Evolutionary conservation across 2,329 filamentous ascomycete genomes (phyloP).

Genomic region (Clarireedia homoeocarpa): DNA sequence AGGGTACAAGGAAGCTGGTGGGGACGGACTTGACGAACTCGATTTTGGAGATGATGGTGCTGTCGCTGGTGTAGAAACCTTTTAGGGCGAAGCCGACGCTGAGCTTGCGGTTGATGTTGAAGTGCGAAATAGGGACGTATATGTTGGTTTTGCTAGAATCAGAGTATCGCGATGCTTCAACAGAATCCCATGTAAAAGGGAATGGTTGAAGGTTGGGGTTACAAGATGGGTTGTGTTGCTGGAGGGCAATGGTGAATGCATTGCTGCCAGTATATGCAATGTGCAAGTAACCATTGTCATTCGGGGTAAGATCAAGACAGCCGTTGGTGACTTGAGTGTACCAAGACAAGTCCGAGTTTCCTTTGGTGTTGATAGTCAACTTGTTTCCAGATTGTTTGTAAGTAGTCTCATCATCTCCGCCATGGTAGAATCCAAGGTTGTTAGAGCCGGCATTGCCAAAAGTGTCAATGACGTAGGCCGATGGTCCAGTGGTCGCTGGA

Average conservation of each 20-base stretch:
- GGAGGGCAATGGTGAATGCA: slow-evolving; percentile 55
- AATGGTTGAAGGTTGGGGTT: slow-evolving; percentile 47
- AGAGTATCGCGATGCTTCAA: slow-evolving; percentile 55
- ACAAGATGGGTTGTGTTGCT: slow-evolving; percentile 58
- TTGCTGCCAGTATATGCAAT: slow-evolving; percentile 54
- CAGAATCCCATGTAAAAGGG: slow-evolving; percentile 60
- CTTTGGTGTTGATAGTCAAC: slow-evolving; percentile 47
- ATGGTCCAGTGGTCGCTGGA: slow-evolving; percentile 40
- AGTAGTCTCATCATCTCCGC: slow-evolving; percentile 51
- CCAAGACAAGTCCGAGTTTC: slow-evolving; percentile 52
- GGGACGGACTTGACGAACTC: slow-evolving; percentile 54
- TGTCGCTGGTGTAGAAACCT: slow-evolving; percentile 50
- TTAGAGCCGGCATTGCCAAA: slow-evolving; percentile 48
- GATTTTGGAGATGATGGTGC: slow-evolving; percentile 46
- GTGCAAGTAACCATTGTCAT: slow-evolving; percentile 53
- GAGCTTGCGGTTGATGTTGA: slow-evolving; percentile 50
- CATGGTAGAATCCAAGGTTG: slow-evolving; percentile 57
- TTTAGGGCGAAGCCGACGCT: slow-evolving; percentile 53
- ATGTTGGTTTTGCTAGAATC: slow-evolving; percentile 42
- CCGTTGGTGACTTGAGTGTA: slow-evolving; percentile 48
- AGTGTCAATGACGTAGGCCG: slow-evolving; percentile 50
- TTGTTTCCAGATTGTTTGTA: slow-evolving; percentile 43
- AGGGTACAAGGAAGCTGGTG: slow-evolving; percentile 41
- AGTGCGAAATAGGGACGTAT: slow-evolving; percentile 60
- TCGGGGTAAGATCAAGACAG: slow-evolving; percentile 48